These are phyloP conservation scores for Coccomyxa sp. DNA, from an alignment of 139 green algal genomes.

Conservation along the genomic window DNA sequence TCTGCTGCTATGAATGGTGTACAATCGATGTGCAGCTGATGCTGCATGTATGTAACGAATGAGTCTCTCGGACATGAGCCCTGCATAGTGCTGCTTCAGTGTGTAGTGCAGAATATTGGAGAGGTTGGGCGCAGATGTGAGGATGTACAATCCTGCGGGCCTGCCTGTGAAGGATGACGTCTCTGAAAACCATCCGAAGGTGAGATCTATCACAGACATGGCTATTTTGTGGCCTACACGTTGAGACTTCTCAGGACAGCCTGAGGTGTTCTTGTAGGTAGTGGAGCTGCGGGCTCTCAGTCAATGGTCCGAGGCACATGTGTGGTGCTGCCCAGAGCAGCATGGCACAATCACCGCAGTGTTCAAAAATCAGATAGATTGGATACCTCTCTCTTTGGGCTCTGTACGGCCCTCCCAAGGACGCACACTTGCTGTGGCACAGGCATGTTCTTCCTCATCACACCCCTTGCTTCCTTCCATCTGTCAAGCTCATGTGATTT, in stretches of 20 bases:
- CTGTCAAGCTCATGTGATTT: too few relatives aligned
- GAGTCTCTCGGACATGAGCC: not conserved
- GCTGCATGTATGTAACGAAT: not conserved
- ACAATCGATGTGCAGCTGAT: not conserved
- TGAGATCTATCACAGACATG: too few relatives aligned
- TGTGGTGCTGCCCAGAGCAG: constrained; percentile 28
- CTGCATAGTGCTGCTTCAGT: not conserved
- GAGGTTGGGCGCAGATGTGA: constrained; percentile 16
- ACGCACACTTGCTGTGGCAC: constrained; percentile 10
- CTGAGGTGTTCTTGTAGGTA: not conserved
- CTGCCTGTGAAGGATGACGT: constrained; percentile 21
- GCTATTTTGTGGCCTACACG: too few relatives aligned
- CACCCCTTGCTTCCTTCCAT: too few relatives aligned
- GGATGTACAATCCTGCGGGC: constrained; percentile 15
- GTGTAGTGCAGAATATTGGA: constrained; percentile 16
- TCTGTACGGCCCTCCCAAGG: constrained; percentile 23
- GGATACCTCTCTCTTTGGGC: constrained; percentile 21
- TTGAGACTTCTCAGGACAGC: too few relatives aligned
- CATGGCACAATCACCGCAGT: constrained; percentile 27
- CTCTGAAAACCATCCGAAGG: constrained; percentile 18
- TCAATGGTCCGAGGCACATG: constrained; percentile 21
- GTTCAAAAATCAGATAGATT: constrained; percentile 38
- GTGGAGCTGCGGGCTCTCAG: constrained; percentile 16
- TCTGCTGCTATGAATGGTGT: not conserved
- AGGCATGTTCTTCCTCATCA: constrained; percentile 10